Evolutionary conservation across 352 stramenopile species (phyloP), one percentile per base, ranked within the genome.

Genomic region (Pythium phragmitis): DNA sequence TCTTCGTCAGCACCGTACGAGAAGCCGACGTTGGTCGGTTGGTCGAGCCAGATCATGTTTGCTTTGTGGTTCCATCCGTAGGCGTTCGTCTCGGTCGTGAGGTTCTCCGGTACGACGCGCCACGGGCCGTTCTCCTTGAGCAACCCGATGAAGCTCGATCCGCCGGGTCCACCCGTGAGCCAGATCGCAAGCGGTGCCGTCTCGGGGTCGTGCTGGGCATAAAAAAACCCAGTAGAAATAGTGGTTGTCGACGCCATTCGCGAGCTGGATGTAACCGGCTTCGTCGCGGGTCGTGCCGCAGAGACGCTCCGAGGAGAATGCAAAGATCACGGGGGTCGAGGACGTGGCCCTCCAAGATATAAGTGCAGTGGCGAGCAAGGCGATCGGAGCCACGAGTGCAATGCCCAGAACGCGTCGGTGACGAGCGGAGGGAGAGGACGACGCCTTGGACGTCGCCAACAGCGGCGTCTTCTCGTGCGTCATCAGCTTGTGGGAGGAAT

Each of bases 171-270:
- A 6, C 79, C 76, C 16, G 79, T 77, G 33, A 88, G 69, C 79
- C 79, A 88, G 7, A 88, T 36, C 19, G 86, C 49, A 1, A 88
- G 50, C 19, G 79, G 75, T 6, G 41, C 41, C n/a, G 23, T 54
- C 47, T 36, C 23, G 3, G 73, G 68, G 6, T 63, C 49, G 12
- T 49, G 66, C n/a, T 65, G 69, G 5, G 80, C 88, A 58, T 83
- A 66, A 1, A 84, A 73, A 55, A 84, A 85, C 80, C 80, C 80
- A 89, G 60, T 88, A 89, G 65, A 89, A 89, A 65, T 88, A 89
- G 30, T 83, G 64, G 54, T 87, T 73, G 39, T 84, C 75, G 17
- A 72, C 43, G 51, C 72, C 78, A 58, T 85, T 80, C 16, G 76
- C 65, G 17, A 88, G 55, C 48, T 82, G 79, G 11, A 88, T 72